Evolutionary conservation across 2,329 filamentous ascomycete genomes (phyloP).

Genomic region (Fusarium redolens): DNA sequence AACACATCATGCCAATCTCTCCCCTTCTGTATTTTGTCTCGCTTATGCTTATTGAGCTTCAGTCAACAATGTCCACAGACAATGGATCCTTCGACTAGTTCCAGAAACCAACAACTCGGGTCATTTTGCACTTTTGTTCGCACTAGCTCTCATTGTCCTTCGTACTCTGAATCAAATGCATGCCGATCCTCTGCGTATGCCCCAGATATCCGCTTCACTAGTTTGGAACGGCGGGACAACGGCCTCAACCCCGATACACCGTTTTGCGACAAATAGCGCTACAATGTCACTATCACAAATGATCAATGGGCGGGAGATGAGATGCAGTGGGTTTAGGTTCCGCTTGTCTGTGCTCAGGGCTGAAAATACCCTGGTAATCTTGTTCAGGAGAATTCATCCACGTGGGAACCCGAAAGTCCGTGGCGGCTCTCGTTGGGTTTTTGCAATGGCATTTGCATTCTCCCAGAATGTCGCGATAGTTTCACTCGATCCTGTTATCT

Average conservation of each 20-base stretch:
- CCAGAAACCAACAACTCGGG: neutral
- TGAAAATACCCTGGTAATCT: neutral
- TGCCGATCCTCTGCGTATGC: conserved; percentile 2
- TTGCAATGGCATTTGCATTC: neutral
- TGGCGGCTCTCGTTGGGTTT: neutral
- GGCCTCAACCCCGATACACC: neutral
- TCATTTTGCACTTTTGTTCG: neutral
- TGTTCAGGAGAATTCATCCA: neutral
- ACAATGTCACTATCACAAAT: neutral
- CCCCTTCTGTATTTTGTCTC: neutral
- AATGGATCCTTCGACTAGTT: neutral
- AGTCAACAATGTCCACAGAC: neutral
- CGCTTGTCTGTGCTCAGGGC: neutral
- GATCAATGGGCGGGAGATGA: conserved; percentile 11
- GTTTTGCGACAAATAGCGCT: neutral
- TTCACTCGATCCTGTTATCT: neutral
- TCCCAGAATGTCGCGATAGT: neutral
- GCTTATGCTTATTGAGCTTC: neutral
- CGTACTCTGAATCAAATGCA: neutral
- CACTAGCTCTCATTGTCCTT: neutral
- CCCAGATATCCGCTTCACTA: neutral
- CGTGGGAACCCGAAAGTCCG: neutral
- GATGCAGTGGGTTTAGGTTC: neutral
- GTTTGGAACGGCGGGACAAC: neutral
- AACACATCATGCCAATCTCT: neutral